Evolutionary conservation across 257 asterid genomes (phyloP).

Genomic region (Prunella vulgaris): DNA sequence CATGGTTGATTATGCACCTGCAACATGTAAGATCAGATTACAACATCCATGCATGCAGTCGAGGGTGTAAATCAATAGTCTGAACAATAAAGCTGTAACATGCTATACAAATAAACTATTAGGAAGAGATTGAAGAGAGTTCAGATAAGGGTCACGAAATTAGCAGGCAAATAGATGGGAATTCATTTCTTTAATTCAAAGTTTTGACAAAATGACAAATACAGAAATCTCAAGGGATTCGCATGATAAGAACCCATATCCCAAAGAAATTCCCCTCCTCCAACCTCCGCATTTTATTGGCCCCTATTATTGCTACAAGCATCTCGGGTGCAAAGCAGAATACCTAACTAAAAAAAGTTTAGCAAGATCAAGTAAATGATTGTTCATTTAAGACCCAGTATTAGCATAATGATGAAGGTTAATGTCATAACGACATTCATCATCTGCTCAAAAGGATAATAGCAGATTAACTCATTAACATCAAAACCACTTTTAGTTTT

Average conservation of each 20-base stretch:
- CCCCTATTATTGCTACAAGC: neutral
- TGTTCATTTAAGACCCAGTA: neutral
- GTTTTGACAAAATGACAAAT: neutral
- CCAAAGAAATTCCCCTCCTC: neutral
- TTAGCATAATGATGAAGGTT: neutral
- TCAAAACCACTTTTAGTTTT: neutral
- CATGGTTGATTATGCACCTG: slow-evolving; percentile 99
- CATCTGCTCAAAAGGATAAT: neutral
- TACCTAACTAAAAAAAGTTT: neutral
- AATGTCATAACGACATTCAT: neutral
- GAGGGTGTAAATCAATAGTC: neutral
- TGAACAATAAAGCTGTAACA: neutral
- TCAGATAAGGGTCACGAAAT: neutral
- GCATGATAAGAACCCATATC: neutral
- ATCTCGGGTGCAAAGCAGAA: neutral
- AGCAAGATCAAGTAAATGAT: neutral
- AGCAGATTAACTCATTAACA: neutral
- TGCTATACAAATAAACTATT: neutral
- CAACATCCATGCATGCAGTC: slow-evolving; percentile 6
- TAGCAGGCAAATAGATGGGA: neutral
- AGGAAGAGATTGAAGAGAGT: slow-evolving; percentile 2
- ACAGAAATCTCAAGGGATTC: neutral
- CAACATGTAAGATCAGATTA: slow-evolving; percentile 30
- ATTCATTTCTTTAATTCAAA: neutral
- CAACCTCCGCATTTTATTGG: neutral